Base-by-base conservation (phyloP, 2,329 filamentous ascomycete species). In the Plectosphaerella plurivora region DNA sequence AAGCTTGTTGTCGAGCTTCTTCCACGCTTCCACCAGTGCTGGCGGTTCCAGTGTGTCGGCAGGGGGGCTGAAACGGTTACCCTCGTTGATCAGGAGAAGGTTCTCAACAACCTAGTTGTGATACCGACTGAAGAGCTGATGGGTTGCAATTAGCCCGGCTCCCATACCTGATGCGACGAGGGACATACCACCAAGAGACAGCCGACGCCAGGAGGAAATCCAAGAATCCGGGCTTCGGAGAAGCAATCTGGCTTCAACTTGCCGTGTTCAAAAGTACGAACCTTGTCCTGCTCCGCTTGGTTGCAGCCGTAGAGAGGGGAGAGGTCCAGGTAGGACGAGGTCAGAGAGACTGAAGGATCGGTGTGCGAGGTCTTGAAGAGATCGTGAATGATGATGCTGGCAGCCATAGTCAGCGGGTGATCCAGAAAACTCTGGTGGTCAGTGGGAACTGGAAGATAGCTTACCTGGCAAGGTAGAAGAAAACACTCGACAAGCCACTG, bases 231-330 rank as follows among this genome's bases (percentile, higher is more conserved):
- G 20, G 71, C 72, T 55, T 79, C 77, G 0, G 76, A 76, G 58
- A 82, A 82, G 59, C 73, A 76, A 54, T 82, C 78, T 1, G 75
- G 75, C 61, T 80, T 79, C 55, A 81, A 67, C 57, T 74, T 76
- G 46, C 78, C 78, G 44, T 78, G 72, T 11, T 70, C 63, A 52
- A 69, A 68, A 0, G 75, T 78, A 18, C 78, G 67, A 67, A 82
- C 76, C 6, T 57, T 55, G 53, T 76, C 69, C 56, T 81, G 77
- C 56, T 81, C 76, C 1, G 65, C 61, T 57, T 75, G 71, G 50
- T 75, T 77, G 54, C 74, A 77, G 9, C 78, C 78, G 54, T 82
- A 82, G n/a, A 82, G 61, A 7, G 78, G 55, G n/a, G 71, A 65
- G 1, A 78, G 60, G 51, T 78, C 75, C 9, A 77, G 64, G 52